These are phyloP conservation scores for Hanseniaspora vineae DNA, from an alignment of 805 yeast genomes.

Conservation along the genomic window DNA sequence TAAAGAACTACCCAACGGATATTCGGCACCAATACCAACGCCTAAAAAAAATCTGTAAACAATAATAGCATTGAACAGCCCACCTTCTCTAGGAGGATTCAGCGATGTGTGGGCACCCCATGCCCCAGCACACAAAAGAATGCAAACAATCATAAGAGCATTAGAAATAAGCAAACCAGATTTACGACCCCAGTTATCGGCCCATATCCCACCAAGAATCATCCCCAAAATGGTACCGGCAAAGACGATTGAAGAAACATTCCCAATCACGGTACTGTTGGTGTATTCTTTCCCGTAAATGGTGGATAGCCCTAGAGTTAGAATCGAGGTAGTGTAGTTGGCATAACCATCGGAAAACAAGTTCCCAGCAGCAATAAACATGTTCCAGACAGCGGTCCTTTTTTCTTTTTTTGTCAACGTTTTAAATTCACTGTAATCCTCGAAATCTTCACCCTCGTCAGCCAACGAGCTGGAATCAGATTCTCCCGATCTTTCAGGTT, in stretches of 20 bases:
- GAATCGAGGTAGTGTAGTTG: slow-evolving; percentile 73
- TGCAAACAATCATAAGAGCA: slow-evolving; percentile 59
- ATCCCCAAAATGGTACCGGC: slow-evolving; percentile 89
- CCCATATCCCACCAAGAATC: slow-evolving; percentile 62
- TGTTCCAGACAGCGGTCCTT: slow-evolving; percentile 1
- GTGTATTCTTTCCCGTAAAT: slow-evolving; percentile 57
- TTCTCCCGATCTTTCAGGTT: too few species aligned
- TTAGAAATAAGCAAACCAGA: slow-evolving; percentile 75
- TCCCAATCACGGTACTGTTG: slow-evolving; percentile 56
- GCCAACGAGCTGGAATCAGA: too few species aligned
- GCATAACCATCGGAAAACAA: slow-evolving; percentile 88
- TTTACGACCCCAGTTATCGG: slow-evolving; percentile 74
- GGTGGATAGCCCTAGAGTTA: slow-evolving; percentile 52
- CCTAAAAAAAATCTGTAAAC: slow-evolving; percentile 82
- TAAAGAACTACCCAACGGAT: slow-evolving; percentile 78
- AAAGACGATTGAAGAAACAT: slow-evolving; percentile 79
- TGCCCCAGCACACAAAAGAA: slow-evolving; percentile 69
- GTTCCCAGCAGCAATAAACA: slow-evolving; percentile 6
- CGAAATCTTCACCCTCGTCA: too few species aligned
- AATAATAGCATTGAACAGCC: slow-evolving; percentile 65
- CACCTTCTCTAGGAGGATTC: slow-evolving; percentile 43
- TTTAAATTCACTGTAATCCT: too few species aligned
- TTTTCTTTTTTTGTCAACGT: slow-evolving; percentile 1
- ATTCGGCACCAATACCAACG: slow-evolving; percentile 88
- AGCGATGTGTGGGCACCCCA: slow-evolving; percentile 63